Evolutionary conservation across 306 rosid genomes (phyloP).

Genomic region (Cucumis sativus): Cucumber_9930_V3 NC_026657.2:40570001-40570500

Average conservation of each 20-base stretch:
- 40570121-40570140: slow-evolving; percentile 62
- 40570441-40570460: slow-evolving; percentile 38
- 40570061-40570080: slow-evolving; percentile 60
- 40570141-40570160: slow-evolving; percentile 50
- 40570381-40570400: slow-evolving; percentile 51
- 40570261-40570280: slow-evolving; percentile 8
- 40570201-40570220: slow-evolving; percentile 70
- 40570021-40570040: slow-evolving; percentile 94
- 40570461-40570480: slow-evolving; percentile 57
- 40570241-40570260: slow-evolving; percentile 55
- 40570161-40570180: slow-evolving; percentile 68
- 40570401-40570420: slow-evolving; percentile 46
- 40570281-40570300: slow-evolving; percentile 11
- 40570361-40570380: slow-evolving; percentile 70
- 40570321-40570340: slow-evolving; percentile 54
- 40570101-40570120: slow-evolving; percentile 68
- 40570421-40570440: slow-evolving; percentile 55
- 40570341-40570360: slow-evolving; percentile 86
- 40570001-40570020: slow-evolving; percentile 89
- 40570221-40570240: slow-evolving; percentile 55
- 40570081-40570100: slow-evolving; percentile 88
- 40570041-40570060: slow-evolving; percentile 85
- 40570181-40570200: slow-evolving; percentile 56
- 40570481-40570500: slow-evolving; percentile 60
- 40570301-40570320: slow-evolving; percentile 16